A percentile compares a stretch with the other conserved stretches of the same genome.
Evolutionary conservation across 2,329 filamentous ascomycete species (phyloP).

Genomic region (Paraphoma chrysanthemicola): DNA sequence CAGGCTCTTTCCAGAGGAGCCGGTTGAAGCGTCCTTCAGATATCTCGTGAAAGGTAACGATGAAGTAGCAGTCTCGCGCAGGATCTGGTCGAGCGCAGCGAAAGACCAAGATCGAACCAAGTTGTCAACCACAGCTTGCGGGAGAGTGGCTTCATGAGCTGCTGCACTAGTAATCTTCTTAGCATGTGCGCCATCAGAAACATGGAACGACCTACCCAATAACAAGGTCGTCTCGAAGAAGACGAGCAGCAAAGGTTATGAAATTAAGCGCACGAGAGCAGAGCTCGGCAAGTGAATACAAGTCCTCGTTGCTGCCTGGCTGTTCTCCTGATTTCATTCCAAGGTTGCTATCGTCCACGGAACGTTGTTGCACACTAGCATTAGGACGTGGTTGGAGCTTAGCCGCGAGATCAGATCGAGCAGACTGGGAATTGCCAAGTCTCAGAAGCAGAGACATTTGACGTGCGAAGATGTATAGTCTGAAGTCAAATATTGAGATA

Average conservation of each 20-base stretch:
- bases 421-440: slow-evolving; percentile 70
- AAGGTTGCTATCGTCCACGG: slow-evolving; percentile 39
- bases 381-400: slow-evolving; percentile 42
- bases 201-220: slow-evolving; percentile 57
- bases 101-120: slow-evolving; percentile 81
- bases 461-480: slow-evolving; percentile 89
- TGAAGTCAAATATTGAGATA: slow-evolving; percentile 95
- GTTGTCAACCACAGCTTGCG: slow-evolving; percentile 70
- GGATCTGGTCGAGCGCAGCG: slow-evolving; percentile 75
- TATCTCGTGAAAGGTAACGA: slow-evolving; percentile 67
- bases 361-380: slow-evolving; percentile 31
- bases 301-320: slow-evolving; percentile 71
- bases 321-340: slow-evolving; percentile 30
- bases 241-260: slow-evolving; percentile 78
- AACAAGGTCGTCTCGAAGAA: slow-evolving; percentile 79
- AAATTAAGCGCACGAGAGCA: slow-evolving; percentile 84
- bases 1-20: slow-evolving; percentile 55
- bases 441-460: slow-evolving; percentile 84
- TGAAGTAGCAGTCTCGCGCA: slow-evolving; percentile 76
- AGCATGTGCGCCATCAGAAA: background rate
- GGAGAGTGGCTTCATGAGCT: slow-evolving; percentile 30
- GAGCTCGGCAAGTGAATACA: slow-evolving; percentile 83
- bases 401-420: slow-evolving; percentile 50
- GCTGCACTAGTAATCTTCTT: slow-evolving; percentile 33
- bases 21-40: slow-evolving; percentile 29